Evolutionary conservation across 2,329 filamentous ascomycete genomes (phyloP).

Genomic region (Ceratocystis harringtonii): DNA sequence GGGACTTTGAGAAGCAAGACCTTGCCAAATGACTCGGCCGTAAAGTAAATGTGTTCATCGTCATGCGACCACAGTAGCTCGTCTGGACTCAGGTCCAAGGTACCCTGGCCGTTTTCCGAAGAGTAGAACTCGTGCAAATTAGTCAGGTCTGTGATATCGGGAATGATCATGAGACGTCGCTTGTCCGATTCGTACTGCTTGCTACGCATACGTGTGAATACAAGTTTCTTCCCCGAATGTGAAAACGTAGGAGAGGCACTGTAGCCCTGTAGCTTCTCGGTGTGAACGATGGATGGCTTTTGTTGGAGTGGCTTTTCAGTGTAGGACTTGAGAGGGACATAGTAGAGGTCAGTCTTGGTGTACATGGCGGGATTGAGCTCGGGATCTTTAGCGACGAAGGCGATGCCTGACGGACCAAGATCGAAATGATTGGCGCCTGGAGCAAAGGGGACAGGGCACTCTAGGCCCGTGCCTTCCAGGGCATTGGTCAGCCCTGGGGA

Average conservation of each 20-base stretch:
- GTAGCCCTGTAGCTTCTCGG: constrained; percentile 48
- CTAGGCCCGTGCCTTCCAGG: constrained; percentile 42
- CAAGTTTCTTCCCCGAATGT: constrained; percentile 52
- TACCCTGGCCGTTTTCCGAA: constrained; percentile 45
- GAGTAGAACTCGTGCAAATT: constrained; percentile 48
- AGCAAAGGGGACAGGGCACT: constrained; percentile 60
- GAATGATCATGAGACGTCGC: constrained; percentile 49
- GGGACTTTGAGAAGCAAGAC: constrained; percentile 48
- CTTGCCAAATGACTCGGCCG: constrained; percentile 54
- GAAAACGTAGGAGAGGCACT: constrained; percentile 57
- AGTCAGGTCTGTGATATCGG: constrained; percentile 41
- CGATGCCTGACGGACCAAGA: constrained; percentile 47
- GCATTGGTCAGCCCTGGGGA: constrained; percentile 43
- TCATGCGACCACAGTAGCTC: constrained; percentile 42
- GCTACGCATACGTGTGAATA: constrained; percentile 64
- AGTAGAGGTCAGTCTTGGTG: constrained; percentile 73
- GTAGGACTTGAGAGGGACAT: constrained; percentile 49
- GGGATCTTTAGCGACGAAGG: constrained; percentile 64
- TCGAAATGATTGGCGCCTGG: constrained; percentile 73
- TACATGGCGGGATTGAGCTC: constrained; percentile 54
- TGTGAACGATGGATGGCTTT: constrained; percentile 31
- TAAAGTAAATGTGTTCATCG: constrained; percentile 52
- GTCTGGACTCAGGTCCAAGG: constrained; percentile 45
- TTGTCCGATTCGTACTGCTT: constrained; percentile 72
- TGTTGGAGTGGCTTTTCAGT: constrained; percentile 31